Conservation (phyloP, 179 eudicot genomes). For the Heliamphora pulchella region DNA sequence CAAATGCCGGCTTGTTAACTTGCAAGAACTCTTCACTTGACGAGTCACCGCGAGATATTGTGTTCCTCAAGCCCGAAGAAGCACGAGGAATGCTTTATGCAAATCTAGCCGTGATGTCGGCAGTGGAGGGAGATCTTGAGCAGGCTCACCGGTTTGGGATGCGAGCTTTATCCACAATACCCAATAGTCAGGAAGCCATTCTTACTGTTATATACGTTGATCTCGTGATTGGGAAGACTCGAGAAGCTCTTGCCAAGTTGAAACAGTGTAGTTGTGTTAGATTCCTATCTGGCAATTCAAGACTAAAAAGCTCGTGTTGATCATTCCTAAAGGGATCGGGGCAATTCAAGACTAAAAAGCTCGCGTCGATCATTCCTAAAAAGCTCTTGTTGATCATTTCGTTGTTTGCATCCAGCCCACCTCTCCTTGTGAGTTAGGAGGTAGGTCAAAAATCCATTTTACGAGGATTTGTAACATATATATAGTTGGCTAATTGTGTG, state of each 20-base stretch:
- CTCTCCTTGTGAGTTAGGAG: slow-evolving; percentile 35
- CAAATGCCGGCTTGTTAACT: slow-evolving; percentile 27
- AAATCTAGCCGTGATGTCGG: slow-evolving; percentile 55
- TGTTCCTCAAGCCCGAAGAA: slow-evolving; percentile 60
- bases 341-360: slow-evolving; percentile 25
- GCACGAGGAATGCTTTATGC: slow-evolving; percentile 64
- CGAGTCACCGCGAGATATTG: slow-evolving; percentile 28
- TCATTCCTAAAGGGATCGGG: slow-evolving; percentile 18
- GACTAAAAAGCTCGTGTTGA: slow-evolving; percentile 14
- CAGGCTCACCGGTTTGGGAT: slow-evolving; percentile 47
- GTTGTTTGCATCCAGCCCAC: slow-evolving; percentile 30
- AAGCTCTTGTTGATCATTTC: slow-evolving; percentile 34
- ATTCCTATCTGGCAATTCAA: slow-evolving; percentile 30
- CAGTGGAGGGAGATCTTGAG: slow-evolving; percentile 61
- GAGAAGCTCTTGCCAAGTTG: slow-evolving; percentile 65
- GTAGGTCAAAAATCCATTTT: slow-evolving; percentile 44
- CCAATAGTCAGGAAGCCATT: slow-evolving; percentile 54
- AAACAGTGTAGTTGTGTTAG: slow-evolving; percentile 46
- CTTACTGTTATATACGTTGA: slow-evolving; percentile 65
- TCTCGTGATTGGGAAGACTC: slow-evolving; percentile 48
- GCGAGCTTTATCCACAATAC: slow-evolving; percentile 47
- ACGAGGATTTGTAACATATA: slow-evolving; percentile 68
- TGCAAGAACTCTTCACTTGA: slow-evolving; percentile 21
- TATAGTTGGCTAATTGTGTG: slow-evolving; percentile 37
- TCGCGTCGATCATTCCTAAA: too few relatives aligned